phyloP scores from a whole-genome alignment of 164 flowering plant genomes.

The Vitis vinifera region DNA sequence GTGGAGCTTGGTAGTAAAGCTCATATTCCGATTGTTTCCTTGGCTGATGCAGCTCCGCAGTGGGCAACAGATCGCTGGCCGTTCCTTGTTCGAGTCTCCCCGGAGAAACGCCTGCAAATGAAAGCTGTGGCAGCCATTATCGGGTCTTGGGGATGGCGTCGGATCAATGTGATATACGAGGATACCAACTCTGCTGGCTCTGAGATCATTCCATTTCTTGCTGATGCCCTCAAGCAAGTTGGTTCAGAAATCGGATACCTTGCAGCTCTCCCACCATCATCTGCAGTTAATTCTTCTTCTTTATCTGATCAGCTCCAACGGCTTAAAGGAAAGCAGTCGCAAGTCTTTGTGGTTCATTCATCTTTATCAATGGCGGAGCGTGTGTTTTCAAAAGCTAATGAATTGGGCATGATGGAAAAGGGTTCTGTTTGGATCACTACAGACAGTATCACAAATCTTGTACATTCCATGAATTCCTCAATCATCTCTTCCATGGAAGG shows the following conservation, averaged over 20 bases:
- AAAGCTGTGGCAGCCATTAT: conserved; percentile 27
- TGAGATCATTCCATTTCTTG: conserved; percentile 7
- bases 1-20: conserved; percentile 13
- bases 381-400: conserved; percentile 22
- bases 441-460: neutral
- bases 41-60: conserved; percentile 15
- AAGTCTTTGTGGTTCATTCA: conserved; percentile 33
- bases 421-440: conserved; percentile 30
- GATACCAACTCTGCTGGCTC: conserved; percentile 5
- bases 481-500: conserved; percentile 30
- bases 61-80: conserved; percentile 18
- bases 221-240: conserved; percentile 15
- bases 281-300: neutral
- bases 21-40: conserved; percentile 21
- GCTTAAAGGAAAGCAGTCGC: conserved; percentile 12
- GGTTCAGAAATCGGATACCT: conserved; percentile 11
- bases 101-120: conserved; percentile 8
- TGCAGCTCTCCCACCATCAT: conserved; percentile 14
- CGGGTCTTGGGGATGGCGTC: conserved; percentile 22
- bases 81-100: conserved; percentile 17
- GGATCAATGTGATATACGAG: conserved; percentile 28
- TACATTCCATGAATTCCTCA: conserved; percentile 17
- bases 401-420: conserved; percentile 31
- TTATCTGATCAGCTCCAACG: conserved; percentile 14
- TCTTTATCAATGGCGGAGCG: conserved; percentile 5